These are phyloP conservation scores for Diutina scorzettiae DNA, from an alignment of 1,139 yeast species.

Conservation along the genomic window DNA sequence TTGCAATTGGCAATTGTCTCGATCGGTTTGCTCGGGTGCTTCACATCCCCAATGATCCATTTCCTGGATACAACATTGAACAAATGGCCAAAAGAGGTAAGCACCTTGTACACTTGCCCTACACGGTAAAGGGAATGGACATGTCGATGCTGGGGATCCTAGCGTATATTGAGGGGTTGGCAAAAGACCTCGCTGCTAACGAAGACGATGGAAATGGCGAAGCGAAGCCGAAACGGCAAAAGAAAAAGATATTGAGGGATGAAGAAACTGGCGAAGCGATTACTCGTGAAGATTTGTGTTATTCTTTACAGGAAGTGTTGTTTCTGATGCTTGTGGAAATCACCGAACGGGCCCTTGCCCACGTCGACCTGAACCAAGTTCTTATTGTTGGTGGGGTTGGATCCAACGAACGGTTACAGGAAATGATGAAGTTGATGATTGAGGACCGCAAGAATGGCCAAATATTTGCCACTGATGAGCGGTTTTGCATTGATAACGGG, in stretches of 20 bases:
- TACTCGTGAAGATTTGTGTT: conserved; percentile 83
- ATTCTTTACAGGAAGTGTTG: conserved; percentile 80
- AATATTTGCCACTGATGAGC: conserved; percentile 87
- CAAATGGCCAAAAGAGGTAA: conserved; percentile 74
- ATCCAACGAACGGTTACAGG: conserved; percentile 78
- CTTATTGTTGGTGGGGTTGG: conserved; percentile 98
- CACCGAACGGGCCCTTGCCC: conserved; percentile 98
- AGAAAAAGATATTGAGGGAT: conserved; percentile 17
- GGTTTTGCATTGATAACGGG: conserved; percentile 95
- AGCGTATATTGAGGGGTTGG: conserved; percentile 72
- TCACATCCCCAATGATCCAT: conserved; percentile 82
- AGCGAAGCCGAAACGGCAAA: conserved; percentile 27
- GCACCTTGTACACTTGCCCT: conserved; percentile 69
- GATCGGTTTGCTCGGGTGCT: conserved; percentile 92
- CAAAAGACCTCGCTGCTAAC: conserved; percentile 44
- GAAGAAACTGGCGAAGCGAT: conserved; percentile 44
- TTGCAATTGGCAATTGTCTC: conserved; percentile 93
- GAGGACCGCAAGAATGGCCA: conserved; percentile 69
- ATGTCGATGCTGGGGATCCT: conserved; percentile 91
- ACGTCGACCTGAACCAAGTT: conserved; percentile 81
- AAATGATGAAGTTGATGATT: conserved; percentile 95
- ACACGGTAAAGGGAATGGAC: conserved; percentile 98
- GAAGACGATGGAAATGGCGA: conserved; percentile 13
- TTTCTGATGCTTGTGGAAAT: conserved; percentile 96
- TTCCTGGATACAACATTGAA: conserved; percentile 96